Evolutionary conservation across 768 basidiomycete genomes (phyloP).

Genomic region (Hygrocybe coccinea): DNA sequence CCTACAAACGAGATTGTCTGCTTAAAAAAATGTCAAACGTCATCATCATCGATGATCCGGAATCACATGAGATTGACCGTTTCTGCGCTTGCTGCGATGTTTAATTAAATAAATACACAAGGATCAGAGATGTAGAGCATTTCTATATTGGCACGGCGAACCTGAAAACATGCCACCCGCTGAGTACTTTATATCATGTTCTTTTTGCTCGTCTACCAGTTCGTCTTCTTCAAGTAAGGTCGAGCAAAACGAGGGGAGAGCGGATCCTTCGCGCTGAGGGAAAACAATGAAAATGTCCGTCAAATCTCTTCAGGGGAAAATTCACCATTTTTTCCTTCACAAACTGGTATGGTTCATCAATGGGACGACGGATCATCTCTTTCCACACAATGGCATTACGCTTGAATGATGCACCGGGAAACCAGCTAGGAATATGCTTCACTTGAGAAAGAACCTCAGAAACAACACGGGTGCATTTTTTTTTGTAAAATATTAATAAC

Average conservation of each 20-base stretch:
- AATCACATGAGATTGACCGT: conserved; percentile 38
- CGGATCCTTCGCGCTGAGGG: conserved; percentile 38
- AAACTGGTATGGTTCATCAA: conserved; percentile 57
- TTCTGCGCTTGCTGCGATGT: conserved; percentile 56
- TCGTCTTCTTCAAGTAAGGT: conserved; percentile 44
- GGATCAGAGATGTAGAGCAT: conserved; percentile 51
- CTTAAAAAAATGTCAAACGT: not conserved
- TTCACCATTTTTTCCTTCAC: conserved; percentile 56
- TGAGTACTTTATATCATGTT: not conserved
- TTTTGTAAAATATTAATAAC: not conserved
- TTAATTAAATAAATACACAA: conserved; percentile 74
- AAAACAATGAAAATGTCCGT: not conserved
- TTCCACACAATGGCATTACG: conserved; percentile 58
- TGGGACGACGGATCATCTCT: conserved; percentile 57
- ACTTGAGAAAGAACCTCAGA: conserved; percentile 25
- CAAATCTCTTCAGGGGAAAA: conserved; percentile 8
- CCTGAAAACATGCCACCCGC: not conserved
- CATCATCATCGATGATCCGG: not conserved
- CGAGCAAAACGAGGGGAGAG: conserved; percentile 25
- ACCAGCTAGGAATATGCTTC: conserved; percentile 56
- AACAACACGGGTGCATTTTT: not conserved
- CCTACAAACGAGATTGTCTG: conserved; percentile 57
- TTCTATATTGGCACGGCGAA: not conserved
- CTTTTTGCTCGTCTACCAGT: conserved; percentile 39
- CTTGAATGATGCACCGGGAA: no score